Conservation (phyloP, 83 land plant species). For the Diphasiastrum complanatum region DNA sequence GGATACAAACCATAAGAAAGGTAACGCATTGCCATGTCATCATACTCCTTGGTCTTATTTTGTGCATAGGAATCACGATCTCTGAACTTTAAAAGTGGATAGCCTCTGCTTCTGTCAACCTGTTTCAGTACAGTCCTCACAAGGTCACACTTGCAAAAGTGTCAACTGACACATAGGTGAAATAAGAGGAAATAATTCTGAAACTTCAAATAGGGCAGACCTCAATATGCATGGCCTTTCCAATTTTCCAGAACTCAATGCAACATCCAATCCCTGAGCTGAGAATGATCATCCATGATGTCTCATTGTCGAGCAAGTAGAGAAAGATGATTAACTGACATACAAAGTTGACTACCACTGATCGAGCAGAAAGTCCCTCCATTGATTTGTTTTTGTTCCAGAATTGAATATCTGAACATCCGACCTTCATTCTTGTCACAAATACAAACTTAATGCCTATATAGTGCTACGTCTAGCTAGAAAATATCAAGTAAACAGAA, state of each 20-base stretch:
- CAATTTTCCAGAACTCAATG: constrained; percentile 99
- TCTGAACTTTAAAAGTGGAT: constrained; percentile 77
- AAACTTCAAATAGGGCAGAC: constrained; percentile 35
- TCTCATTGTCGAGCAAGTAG: constrained; percentile 92
- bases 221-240: constrained; percentile 99
- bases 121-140: no score
- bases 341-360: constrained; percentile 83
- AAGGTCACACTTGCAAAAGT: no score
- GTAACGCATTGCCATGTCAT: constrained; percentile 97
- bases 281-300: constrained; percentile 98
- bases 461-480: not conserved
- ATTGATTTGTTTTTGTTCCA: constrained; percentile 99
- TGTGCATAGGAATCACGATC: constrained; percentile 83
- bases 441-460: not conserved
- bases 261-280: constrained; percentile 96
- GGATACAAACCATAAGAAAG: constrained; percentile 80
- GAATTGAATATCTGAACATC: constrained; percentile 78
- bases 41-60: constrained; percentile 95
- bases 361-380: constrained; percentile 95
- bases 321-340: constrained; percentile 88
- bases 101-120: constrained; percentile 72
- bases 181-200: no score
- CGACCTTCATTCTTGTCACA: not conserved
- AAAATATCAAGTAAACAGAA: not conserved
- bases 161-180: no score